Evolutionary conservation across 257 asterid species (phyloP).

Genomic region (Ilex aquifolium): DNA sequence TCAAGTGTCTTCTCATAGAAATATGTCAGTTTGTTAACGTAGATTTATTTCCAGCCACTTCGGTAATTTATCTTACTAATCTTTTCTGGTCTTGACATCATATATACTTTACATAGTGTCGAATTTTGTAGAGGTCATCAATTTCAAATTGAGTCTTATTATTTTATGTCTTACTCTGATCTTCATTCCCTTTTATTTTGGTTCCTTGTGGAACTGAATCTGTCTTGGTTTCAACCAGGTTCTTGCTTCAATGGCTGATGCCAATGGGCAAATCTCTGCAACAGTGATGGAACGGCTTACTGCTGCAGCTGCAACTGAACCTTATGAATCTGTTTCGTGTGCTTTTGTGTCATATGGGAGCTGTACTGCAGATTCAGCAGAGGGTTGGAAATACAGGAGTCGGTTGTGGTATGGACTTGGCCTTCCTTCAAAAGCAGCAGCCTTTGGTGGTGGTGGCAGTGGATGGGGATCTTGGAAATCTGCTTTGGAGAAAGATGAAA

Average conservation of each 20-base stretch:
- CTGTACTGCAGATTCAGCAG: conserved; percentile 71
- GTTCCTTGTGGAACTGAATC: conserved; percentile 16
- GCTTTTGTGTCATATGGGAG: conserved; percentile 98
- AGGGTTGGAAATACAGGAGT: conserved; percentile 98
- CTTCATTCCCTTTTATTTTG: not conserved
- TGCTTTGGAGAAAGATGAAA: conserved; percentile 76
- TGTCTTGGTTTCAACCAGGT: conserved; percentile 39
- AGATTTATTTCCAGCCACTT: not conserved
- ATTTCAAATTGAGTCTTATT: not conserved
- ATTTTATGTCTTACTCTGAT: not conserved
- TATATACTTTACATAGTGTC: not conserved
- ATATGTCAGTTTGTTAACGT: not conserved
- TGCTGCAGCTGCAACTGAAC: conserved; percentile 96
- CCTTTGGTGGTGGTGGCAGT: conserved; percentile 90
- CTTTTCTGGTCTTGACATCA: not conserved
- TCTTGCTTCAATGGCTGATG: conserved; percentile 92
- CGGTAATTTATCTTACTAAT: not conserved
- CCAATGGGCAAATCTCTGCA: conserved; percentile 78
- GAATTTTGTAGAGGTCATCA: not conserved
- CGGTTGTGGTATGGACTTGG: conserved; percentile 93
- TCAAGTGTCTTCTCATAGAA: not conserved
- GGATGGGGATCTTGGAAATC: conserved; percentile 97
- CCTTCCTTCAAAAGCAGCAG: conserved; percentile 45
- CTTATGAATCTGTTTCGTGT: conserved; percentile 85
- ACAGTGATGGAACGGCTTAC: conserved; percentile 84